Conservation (phyloP, 805 yeast genomes). For the Middelhovenomyces tepae region DNA sequence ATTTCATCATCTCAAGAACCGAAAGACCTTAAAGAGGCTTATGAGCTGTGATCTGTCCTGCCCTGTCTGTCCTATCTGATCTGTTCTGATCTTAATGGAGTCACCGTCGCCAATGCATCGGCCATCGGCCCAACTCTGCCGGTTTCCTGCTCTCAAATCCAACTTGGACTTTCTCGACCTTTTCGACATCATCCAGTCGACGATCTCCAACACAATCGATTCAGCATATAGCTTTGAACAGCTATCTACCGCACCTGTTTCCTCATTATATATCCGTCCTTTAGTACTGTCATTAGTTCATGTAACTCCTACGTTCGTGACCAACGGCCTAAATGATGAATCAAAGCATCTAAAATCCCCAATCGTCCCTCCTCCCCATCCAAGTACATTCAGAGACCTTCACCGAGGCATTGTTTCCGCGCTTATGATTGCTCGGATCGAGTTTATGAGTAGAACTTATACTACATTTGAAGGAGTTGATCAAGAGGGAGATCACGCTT, state of each 20-base stretch:
- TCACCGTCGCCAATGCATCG: no score
- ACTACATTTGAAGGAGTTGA: slow-evolving; percentile 8
- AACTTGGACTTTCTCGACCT: slow-evolving; percentile 17
- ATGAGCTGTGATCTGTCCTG: no score
- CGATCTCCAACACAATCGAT: slow-evolving; percentile 19
- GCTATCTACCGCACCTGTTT: slow-evolving; percentile 19
- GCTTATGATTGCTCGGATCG: slow-evolving; percentile 21
- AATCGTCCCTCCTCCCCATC: no score
- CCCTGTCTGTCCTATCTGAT: no score
- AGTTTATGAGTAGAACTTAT: slow-evolving; percentile 19
- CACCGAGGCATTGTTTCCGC: slow-evolving; percentile 26
- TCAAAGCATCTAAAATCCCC: no score
- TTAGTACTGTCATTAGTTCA: slow-evolving; percentile 13
- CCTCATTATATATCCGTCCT: slow-evolving; percentile 18
- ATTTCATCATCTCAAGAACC: no score
- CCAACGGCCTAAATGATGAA: no score
- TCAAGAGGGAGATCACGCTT: slow-evolving; percentile 6
- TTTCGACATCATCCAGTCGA: slow-evolving; percentile 18
- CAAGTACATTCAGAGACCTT: slow-evolving; percentile 13
- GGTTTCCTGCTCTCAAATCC: slow-evolving; percentile 17
- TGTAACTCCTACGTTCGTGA: no score
- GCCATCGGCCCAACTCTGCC: no score
- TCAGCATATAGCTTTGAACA: slow-evolving; percentile 25
- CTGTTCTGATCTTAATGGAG: no score
- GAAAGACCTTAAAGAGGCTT: no score